phyloP scores from a whole-genome alignment of 2,329 filamentous ascomycete species.

The Nemania bipapillata region DNA sequence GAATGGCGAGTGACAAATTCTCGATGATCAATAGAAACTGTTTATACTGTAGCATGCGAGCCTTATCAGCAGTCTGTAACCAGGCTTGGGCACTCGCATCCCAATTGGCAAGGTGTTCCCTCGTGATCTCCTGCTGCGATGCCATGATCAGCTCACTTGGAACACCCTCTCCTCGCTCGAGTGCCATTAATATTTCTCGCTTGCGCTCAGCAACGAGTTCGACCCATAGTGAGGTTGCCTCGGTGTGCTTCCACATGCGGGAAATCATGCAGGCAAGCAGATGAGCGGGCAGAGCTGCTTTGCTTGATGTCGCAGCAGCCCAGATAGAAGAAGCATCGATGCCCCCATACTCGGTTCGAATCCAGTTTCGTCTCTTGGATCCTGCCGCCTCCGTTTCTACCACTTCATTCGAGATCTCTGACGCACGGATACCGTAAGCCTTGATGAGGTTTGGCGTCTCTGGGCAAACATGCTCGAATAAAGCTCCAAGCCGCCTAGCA shows the following conservation, averaged over 20 bases:
- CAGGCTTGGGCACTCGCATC: too few species aligned
- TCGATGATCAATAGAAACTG: slow-evolving; percentile 21
- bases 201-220: slow-evolving; percentile 46
- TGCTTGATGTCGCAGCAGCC: slow-evolving; percentile 50
- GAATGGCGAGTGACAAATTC: slow-evolving; percentile 29
- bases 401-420: slow-evolving; percentile 18
- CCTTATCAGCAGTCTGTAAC: too few species aligned
- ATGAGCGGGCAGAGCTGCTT: slow-evolving; percentile 39
- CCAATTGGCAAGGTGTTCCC: slow-evolving; percentile 38
- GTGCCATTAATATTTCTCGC: slow-evolving; percentile 26
- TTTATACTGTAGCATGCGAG: too few species aligned
- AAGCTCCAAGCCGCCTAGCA: slow-evolving; percentile 53
- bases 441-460: slow-evolving; percentile 50
- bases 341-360: slow-evolving; percentile 34
- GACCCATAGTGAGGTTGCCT: slow-evolving; percentile 51
- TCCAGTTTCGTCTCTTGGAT: slow-evolving; percentile 14
- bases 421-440: slow-evolving; percentile 39
- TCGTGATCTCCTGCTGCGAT: slow-evolving; percentile 28
- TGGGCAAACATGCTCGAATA: slow-evolving; percentile 45
- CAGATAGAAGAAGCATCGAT: slow-evolving; percentile 45
- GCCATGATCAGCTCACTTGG: background rate
- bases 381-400: too few species aligned
- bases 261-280: slow-evolving; percentile 52
- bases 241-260: slow-evolving; percentile 42
- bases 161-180: slow-evolving; percentile 13